Base-by-base conservation (phyloP, 129 eudicot genomes). In the Artemisia annua region DNA sequence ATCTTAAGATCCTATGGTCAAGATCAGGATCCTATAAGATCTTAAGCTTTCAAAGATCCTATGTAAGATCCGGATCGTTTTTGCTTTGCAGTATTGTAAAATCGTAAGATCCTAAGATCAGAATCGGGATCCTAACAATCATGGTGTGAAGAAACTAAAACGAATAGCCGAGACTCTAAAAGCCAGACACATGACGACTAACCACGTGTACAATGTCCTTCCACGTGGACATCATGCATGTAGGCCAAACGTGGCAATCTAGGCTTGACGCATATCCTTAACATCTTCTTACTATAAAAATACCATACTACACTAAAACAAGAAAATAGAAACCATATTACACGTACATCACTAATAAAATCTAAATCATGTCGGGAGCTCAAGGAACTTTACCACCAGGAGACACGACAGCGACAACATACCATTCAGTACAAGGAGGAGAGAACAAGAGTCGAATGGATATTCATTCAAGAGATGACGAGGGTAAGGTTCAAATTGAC, bases 341-440 rank as follows among this genome's bases (percentile, higher is more conserved):
- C 4, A n/a, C n/a, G n/a, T 6, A 30, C 35, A 30, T 30, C 35
- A 4, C 11, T 7, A 7, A 3, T 0, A 0, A 3, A 12, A 69
- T 43, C 17, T 6, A 54, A 69, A 32, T 9, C 50, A 73, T 94
- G 99, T 94, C 96, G 20, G 97, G 99, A 28, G 97, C 97, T 24
- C 99, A 94, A 53, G 99, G 99, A 60, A 81, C 96, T 15, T 83
- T 73, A 76, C 94, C 99, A 53, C 87, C 87, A 78, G 97, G 79
- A 71, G 75, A 86, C 18, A 71, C 79, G 46, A 88, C 96, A 66
- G 87, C 97, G 59, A 90, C 99, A 17, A 81, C 87, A 1, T 94
- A 94, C 78, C 89, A 86, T 76, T 84, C 93, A 2, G 84, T 75
- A 22, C 78, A 68, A 16, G 87, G 83, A 65, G 96, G 90, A 10